Percentiles rank a stretch among this genome's conserved stretches.
Evolutionary conservation across 2,329 filamentous ascomycete genomes (phyloP).

Genomic region (Trichoderma sp.): DNA sequence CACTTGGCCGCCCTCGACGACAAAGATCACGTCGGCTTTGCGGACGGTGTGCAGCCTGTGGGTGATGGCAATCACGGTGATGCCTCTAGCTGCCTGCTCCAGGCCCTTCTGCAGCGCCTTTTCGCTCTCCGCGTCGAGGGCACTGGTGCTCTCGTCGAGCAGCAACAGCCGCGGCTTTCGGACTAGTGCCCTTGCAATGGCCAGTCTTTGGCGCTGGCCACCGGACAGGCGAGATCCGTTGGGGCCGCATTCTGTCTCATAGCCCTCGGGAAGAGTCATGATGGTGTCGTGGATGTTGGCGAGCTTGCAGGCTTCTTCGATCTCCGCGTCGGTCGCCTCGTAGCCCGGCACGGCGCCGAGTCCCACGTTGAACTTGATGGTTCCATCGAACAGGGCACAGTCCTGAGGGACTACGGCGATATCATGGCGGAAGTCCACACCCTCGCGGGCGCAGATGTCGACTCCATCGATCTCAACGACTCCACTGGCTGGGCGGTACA

Average conservation of each 20-base stretch:
- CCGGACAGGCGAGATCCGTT: conserved; percentile 75
- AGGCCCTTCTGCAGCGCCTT: conserved; percentile 66
- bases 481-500: conserved; percentile 50
- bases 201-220: conserved; percentile 76
- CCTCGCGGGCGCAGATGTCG: conserved; percentile 48
- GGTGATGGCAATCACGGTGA: conserved; percentile 61
- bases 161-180: conserved; percentile 72
- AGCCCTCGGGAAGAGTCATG: conserved; percentile 62
- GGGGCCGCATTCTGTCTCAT: conserved; percentile 68
- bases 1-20: conserved; percentile 56
- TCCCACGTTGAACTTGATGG: conserved; percentile 57
- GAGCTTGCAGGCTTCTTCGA: conserved; percentile 66
- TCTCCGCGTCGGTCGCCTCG: conserved; percentile 60
- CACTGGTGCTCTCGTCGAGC: conserved; percentile 80
- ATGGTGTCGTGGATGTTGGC: conserved; percentile 74
- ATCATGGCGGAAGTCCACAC: conserved; percentile 52
- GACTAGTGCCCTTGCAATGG: conserved; percentile 76
- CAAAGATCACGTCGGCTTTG: conserved; percentile 60
- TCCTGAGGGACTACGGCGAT: conserved; percentile 63
- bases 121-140: conserved; percentile 72
- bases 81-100: conserved; percentile 56
- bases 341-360: conserved; percentile 58
- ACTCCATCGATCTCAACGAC: conserved; percentile 49
- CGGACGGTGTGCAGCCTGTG: conserved; percentile 60
- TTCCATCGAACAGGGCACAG: conserved; percentile 60